phyloP scores from a whole-genome alignment of 2,329 filamentous ascomycete genomes.

The Pseudogymnoascus sp. region DNA sequence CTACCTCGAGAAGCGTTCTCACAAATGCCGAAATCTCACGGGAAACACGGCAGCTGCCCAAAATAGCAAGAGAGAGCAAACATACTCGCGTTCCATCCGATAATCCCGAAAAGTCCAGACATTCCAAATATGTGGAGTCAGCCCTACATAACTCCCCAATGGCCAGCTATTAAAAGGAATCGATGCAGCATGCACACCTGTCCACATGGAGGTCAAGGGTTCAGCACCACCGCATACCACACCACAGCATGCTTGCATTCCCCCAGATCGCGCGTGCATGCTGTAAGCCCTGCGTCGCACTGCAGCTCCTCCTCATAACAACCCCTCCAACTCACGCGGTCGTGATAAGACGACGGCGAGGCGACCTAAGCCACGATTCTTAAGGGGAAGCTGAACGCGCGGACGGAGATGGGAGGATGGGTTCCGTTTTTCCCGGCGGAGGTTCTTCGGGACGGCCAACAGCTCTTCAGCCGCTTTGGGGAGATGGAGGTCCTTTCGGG shows the following conservation, averaged over 20 bases:
- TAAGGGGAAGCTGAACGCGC: neutral
- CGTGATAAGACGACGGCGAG: neutral
- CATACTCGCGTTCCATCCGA: neutral
- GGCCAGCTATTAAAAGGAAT: slow-evolving; percentile 2
- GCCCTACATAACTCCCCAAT: neutral
- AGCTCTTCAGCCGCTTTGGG: too few species aligned
- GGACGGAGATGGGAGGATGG: too few species aligned
- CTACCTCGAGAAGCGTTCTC: neutral
- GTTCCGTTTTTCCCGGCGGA: neutral
- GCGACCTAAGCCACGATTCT: too few species aligned
- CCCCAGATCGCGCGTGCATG: neutral
- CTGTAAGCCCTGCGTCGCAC: slow-evolving; percentile 3
- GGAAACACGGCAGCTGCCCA: neutral
- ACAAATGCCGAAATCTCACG: neutral
- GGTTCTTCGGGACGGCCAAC: neutral
- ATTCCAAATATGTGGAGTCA: neutral
- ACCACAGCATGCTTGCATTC: neutral
- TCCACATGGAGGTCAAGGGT: slow-evolving; percentile 1
- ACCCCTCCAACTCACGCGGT: neutral
- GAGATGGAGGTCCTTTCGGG: neutral
- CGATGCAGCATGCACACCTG: neutral
- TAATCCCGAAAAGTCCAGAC: neutral
- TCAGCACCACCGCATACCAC: too few species aligned
- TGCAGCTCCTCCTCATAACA: neutral
- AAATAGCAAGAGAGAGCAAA: neutral